A percentile compares a stretch with the other conserved stretches of the same genome.
phyloP scores from a whole-genome alignment of 768 basidiomycete species.

The Suillus spraguei region DNA sequence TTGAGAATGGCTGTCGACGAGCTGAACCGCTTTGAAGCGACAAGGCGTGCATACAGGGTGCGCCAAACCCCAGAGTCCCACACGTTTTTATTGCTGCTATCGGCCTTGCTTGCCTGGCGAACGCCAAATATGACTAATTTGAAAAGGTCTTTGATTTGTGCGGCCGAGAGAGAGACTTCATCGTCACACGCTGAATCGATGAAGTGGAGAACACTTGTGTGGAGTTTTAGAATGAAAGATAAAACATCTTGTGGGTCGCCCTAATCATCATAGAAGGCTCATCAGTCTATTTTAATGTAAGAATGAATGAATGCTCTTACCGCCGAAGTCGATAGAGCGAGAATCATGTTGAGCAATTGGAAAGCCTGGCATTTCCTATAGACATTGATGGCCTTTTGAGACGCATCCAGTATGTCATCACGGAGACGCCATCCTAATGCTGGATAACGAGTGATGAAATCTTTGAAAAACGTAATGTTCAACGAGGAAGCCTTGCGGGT shows the following conservation, averaged over 20 bases:
- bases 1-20: slow-evolving; percentile 60
- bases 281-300: slow-evolving; percentile 15
- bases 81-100: slow-evolving; percentile 28
- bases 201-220: slow-evolving; percentile 49
- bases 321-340: slow-evolving; percentile 53
- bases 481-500: slow-evolving; percentile 80
- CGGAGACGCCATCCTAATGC: slow-evolving; percentile 66
- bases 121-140: slow-evolving; percentile 67
- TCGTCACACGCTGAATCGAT: slow-evolving; percentile 52
- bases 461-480: slow-evolving; percentile 73
- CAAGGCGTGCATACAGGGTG: slow-evolving; percentile 47
- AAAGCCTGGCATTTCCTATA: slow-evolving; percentile 79
- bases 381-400: slow-evolving; percentile 65
- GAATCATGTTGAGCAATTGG: slow-evolving; percentile 66
- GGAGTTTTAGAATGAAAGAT: slow-evolving; percentile 55
- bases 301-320: slow-evolving; percentile 36
- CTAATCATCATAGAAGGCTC: slow-evolving; percentile 18
- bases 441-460: slow-evolving; percentile 72
- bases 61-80: slow-evolving; percentile 71
- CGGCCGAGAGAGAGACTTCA: slow-evolving; percentile 48
- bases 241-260: slow-evolving; percentile 43
- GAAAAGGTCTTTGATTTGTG: slow-evolving; percentile 78
- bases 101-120: slow-evolving; percentile 60
- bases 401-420: slow-evolving; percentile 56
- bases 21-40: slow-evolving; percentile 59